phyloP scores from a whole-genome alignment of 1,284 basidiomycete species.

The Rhodotorula sp. region DNA sequence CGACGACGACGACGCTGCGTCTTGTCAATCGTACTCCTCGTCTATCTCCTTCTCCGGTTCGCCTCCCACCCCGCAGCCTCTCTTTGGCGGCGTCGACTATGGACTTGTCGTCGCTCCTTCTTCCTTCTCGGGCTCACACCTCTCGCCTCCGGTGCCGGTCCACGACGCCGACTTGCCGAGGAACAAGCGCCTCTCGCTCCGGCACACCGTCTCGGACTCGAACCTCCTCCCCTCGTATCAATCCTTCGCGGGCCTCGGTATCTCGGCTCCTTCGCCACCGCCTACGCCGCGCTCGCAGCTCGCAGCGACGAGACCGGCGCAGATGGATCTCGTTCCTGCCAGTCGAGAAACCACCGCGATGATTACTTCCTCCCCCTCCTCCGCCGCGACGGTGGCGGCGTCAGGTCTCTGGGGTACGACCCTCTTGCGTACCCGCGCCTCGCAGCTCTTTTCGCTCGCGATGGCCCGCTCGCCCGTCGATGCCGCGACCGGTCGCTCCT shows the following conservation, averaged over 20 bases:
- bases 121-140: background rate
- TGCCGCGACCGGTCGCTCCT: slow-evolving; percentile 11
- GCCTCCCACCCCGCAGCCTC: slow-evolving; percentile 8
- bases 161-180: background rate
- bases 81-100: background rate
- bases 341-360: too few relatives aligned
- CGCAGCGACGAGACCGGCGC: background rate
- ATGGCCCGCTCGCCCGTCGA: slow-evolving; percentile 9
- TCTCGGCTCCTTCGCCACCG: slow-evolving; percentile 12
- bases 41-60: slow-evolving; percentile 13
- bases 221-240: slow-evolving; percentile 7
- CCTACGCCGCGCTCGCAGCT: background rate
- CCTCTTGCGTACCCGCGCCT: slow-evolving; percentile 13
- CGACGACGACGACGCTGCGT: slow-evolving; percentile 1
- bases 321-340: too few relatives aligned
- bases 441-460: slow-evolving; percentile 17
- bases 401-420: slow-evolving; percentile 3
- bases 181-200: slow-evolving; percentile 6
- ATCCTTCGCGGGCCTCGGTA: slow-evolving; percentile 13
- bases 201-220: slow-evolving; percentile 18
- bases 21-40: slow-evolving; percentile 19
- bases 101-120: background rate
- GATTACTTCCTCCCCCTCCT: background rate
- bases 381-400: background rate
- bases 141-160: background rate